These are phyloP conservation scores for Phlyctochytrium bullatum DNA, from an alignment of 192 early-diverging fungal species.

Conservation along the genomic window DNA sequence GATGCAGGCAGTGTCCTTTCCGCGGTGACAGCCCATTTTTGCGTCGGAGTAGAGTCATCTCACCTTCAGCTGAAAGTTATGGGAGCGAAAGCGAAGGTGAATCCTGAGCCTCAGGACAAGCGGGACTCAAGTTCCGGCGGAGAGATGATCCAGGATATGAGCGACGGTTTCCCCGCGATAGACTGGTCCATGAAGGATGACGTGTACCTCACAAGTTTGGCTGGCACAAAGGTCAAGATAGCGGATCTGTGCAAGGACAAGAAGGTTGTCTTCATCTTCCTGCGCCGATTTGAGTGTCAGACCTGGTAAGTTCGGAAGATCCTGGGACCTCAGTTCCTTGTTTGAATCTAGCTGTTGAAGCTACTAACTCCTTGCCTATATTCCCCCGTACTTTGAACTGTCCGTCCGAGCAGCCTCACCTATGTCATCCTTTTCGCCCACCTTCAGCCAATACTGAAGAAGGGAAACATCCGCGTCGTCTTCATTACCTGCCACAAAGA, in stretches of 20 bases:
- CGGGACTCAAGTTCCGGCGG: too few species aligned
- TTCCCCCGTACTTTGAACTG: too few species aligned
- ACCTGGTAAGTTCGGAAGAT: slow-evolving; percentile 4
- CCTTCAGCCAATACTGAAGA: neutral
- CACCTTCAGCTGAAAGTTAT: too few species aligned
- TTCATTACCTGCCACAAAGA: slow-evolving; percentile 8
- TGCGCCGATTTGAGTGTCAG: slow-evolving; percentile 4
- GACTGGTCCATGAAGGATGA: neutral
- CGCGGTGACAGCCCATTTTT: too few species aligned
- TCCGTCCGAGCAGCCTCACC: neutral
- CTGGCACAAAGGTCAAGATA: neutral
- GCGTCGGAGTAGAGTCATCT: too few species aligned
- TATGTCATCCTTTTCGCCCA: slow-evolving; percentile 7
- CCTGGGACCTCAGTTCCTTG: too few species aligned
- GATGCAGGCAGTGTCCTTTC: too few species aligned
- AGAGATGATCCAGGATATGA: neutral
- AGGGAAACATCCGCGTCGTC: neutral
- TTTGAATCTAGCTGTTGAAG: too few species aligned
- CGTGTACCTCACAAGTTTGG: neutral
- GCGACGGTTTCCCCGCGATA: neutral
- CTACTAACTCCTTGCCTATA: too few species aligned
- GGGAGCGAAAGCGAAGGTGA: too few species aligned
- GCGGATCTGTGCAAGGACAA: neutral
- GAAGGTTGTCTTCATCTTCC: slow-evolving; percentile 2
- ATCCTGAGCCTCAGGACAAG: too few species aligned